phyloP scores from a whole-genome alignment of 352 stramenopile genomes.

The Thalassiosira allenii region DNA sequence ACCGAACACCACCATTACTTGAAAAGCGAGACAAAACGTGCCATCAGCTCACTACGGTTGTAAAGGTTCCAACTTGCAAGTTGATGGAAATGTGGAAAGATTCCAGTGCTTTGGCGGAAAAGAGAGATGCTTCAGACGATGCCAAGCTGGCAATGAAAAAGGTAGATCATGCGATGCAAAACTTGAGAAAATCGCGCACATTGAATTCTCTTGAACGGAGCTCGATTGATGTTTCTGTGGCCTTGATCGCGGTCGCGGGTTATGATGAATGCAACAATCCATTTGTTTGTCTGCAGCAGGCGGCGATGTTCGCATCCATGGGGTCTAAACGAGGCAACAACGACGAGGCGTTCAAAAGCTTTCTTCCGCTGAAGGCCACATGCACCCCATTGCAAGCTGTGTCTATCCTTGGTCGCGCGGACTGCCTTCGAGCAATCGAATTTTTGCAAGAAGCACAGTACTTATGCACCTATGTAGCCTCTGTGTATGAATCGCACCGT shows the following conservation, averaged over 20 bases:
- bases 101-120: slow-evolving; percentile 14
- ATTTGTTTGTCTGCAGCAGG: slow-evolving; percentile 82
- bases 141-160: slow-evolving; percentile 66
- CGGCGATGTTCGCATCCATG: slow-evolving; percentile 82
- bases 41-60: no score
- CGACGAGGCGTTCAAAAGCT: slow-evolving; percentile 73
- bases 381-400: slow-evolving; percentile 76
- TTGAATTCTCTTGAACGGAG: slow-evolving; percentile 66
- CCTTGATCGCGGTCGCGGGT: slow-evolving; percentile 69
- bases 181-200: slow-evolving; percentile 73
- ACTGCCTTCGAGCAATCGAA: slow-evolving; percentile 80
- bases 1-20: no score
- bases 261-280: slow-evolving; percentile 74
- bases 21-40: no score
- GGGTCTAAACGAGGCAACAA: slow-evolving; percentile 76
- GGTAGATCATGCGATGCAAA: slow-evolving; percentile 67
- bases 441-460: slow-evolving; percentile 82
- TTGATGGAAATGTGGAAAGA: slow-evolving; percentile 57
- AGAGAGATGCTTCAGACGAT: slow-evolving; percentile 4
- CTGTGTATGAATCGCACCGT: slow-evolving; percentile 67
- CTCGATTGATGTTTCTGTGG: slow-evolving; percentile 73
- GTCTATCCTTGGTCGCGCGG: slow-evolving; percentile 78
- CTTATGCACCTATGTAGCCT: slow-evolving; percentile 77
- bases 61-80: slow-evolving; percentile 49
- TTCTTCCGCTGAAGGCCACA: slow-evolving; percentile 58